These are phyloP conservation scores for Rhizopogon vulgaris DNA, from an alignment of 768 basidiomycete species.

Conservation along the genomic window DNA sequence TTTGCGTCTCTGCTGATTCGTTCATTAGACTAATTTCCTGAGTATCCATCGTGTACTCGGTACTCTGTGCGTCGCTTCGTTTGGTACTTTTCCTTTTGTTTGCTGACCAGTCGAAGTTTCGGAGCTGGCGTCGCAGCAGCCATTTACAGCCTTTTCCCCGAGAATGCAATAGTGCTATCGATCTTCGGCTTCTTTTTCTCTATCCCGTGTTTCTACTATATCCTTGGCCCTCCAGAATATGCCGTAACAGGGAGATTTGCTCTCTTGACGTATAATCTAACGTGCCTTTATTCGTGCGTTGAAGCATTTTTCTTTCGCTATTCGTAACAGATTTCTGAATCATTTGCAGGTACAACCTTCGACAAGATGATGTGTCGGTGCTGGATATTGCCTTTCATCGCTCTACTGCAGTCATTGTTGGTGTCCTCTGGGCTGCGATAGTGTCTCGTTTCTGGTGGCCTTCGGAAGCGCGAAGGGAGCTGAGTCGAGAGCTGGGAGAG, in stretches of 20 bases:
- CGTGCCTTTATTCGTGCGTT: constrained; percentile 62
- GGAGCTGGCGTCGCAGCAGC: constrained; percentile 74
- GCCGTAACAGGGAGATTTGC: constrained; percentile 75
- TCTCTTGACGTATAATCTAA: constrained; percentile 84
- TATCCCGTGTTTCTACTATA: constrained; percentile 90
- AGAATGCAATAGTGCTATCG: constrained; percentile 67
- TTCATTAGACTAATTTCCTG: constrained; percentile 73
- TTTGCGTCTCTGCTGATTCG: constrained; percentile 8
- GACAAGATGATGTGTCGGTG: constrained; percentile 58
- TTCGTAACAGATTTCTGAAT: background rate
- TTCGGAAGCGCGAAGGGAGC: constrained; percentile 83
- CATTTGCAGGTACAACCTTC: constrained; percentile 65
- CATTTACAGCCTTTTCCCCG: constrained; percentile 70
- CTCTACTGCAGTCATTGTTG: constrained; percentile 72
- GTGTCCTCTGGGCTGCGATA: constrained; percentile 85
- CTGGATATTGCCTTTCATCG: constrained; percentile 70
- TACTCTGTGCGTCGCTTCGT: constrained; percentile 55
- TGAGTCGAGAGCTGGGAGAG: constrained; percentile 85
- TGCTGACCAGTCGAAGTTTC: constrained; percentile 37
- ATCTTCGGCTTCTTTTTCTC: constrained; percentile 87
- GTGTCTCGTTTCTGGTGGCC: constrained; percentile 96
- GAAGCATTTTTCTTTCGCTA: background rate
- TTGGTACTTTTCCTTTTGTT: background rate
- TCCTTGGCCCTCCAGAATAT: constrained; percentile 73
- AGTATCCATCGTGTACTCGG: constrained; percentile 79